A percentile compares a stretch with the other conserved stretches of the same genome.
Conservation (phyloP, 2,329 filamentous ascomycete species). For the Paraphoma sp. region DNA sequence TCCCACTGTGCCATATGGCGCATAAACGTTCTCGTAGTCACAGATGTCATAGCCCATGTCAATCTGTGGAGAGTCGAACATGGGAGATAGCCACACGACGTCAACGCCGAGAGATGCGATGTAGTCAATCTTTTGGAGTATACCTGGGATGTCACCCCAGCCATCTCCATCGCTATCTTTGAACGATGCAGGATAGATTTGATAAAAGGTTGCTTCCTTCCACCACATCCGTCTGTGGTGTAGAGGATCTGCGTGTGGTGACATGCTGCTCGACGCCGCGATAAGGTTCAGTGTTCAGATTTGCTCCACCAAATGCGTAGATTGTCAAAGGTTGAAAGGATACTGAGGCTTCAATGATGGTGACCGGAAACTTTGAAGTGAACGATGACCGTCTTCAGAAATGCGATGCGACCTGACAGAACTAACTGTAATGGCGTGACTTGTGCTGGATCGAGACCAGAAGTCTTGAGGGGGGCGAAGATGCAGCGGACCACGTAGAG, state of each 20-base stretch:
- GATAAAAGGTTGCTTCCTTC: slow-evolving; percentile 54
- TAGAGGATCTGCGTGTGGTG: slow-evolving; percentile 27
- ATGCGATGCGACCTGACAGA: no score
- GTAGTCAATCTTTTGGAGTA: slow-evolving; percentile 68
- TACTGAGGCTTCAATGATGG: no score
- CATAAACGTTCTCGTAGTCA: slow-evolving; percentile 71
- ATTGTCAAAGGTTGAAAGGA: no score
- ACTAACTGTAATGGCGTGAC: no score
- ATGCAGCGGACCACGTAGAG: no score
- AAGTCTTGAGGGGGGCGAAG: no score
- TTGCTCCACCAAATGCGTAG: no score
- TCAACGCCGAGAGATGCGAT: slow-evolving; percentile 63
- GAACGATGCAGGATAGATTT: slow-evolving; percentile 41
- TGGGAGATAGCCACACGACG: slow-evolving; percentile 72
- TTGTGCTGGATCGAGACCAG: no score
- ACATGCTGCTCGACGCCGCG: slow-evolving; percentile 19
- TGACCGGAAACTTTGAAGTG: no score
- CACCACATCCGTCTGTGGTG: slow-evolving; percentile 49
- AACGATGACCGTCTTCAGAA: no score
- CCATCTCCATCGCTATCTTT: slow-evolving; percentile 64
- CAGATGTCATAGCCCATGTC: slow-evolving; percentile 76
- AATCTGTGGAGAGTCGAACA: slow-evolving; percentile 68
- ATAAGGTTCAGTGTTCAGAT: background rate
- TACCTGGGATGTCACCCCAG: slow-evolving; percentile 68
- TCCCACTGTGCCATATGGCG: slow-evolving; percentile 69